phyloP scores from a whole-genome alignment of 139 green algal genomes.

The Chlorella sorokiniana region DNA sequence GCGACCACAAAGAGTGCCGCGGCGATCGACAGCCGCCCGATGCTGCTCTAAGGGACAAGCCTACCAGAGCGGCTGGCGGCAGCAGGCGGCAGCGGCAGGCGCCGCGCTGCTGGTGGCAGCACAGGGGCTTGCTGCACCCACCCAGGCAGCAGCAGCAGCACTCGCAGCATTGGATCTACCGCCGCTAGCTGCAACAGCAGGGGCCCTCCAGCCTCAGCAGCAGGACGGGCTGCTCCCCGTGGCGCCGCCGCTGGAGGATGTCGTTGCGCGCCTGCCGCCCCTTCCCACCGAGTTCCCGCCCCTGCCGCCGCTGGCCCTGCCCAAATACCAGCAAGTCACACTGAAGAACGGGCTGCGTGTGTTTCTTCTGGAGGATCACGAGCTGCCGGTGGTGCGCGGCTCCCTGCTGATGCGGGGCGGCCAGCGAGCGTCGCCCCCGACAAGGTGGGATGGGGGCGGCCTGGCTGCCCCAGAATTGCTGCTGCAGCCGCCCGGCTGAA shows the following conservation, averaged over 20 bases:
- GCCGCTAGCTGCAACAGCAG: not conserved
- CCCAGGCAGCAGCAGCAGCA: not conserved
- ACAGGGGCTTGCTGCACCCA: not conserved
- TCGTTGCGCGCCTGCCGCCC: slow-evolving; percentile 31
- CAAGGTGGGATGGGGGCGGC: slow-evolving; percentile 43
- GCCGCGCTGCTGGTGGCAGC: not conserved
- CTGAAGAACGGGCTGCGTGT: slow-evolving; percentile 74
- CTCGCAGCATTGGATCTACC: not conserved
- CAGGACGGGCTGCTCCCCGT: not conserved
- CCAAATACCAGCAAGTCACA: slow-evolving; percentile 34
- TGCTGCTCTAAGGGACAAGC: no score
- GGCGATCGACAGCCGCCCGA: no score
- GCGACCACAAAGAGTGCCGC: no score
- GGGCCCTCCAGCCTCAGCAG: not conserved
- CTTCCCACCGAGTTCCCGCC: slow-evolving; percentile 47
- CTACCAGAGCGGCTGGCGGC: not conserved
- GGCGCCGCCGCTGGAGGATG: not conserved
- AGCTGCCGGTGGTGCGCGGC: slow-evolving; percentile 70
- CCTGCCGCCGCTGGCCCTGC: slow-evolving; percentile 42
- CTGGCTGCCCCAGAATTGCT: no score
- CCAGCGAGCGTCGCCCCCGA: slow-evolving; percentile 58
- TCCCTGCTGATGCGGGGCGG: slow-evolving; percentile 72
- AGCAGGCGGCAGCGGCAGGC: not conserved
- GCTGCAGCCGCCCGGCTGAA: no score
- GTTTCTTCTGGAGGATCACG: slow-evolving; percentile 75